Conservation (phyloP, 2,329 filamentous ascomycete genomes). For the Pezicula neosporulosa region DNA sequence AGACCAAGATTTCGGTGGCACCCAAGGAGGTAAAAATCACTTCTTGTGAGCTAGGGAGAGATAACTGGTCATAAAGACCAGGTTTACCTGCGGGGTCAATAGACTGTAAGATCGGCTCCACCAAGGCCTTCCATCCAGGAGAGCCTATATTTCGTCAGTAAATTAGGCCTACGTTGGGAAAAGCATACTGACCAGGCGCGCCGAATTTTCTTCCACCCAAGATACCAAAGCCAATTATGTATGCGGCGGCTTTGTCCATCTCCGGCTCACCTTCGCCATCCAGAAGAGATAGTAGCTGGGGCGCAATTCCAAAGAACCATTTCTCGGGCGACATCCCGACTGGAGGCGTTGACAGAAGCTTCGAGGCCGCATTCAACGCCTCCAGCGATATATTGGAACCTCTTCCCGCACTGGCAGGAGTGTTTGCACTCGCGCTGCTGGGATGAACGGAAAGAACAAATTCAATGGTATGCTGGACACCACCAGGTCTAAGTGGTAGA, state of each 20-base stretch:
- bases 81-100: conserved; percentile 41
- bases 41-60: not conserved
- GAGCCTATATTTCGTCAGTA: conserved; percentile 35
- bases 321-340: conserved; percentile 45
- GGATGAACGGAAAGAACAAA: conserved; percentile 70
- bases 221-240: conserved; percentile 64
- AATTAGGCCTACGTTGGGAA: conserved; percentile 2
- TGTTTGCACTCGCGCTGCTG: conserved; percentile 17
- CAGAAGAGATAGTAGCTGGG: conserved; percentile 58
- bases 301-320: conserved; percentile 59
- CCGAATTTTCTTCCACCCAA: conserved; percentile 61
- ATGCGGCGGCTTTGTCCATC: conserved; percentile 54
- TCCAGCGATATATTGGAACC: conserved; percentile 66
- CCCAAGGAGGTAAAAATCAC: conserved; percentile 7
- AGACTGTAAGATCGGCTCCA: conserved; percentile 50
- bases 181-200: conserved; percentile 49
- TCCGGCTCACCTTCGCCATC: conserved; percentile 58
- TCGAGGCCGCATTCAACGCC: conserved; percentile 60
- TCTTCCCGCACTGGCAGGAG: conserved; percentile 30
- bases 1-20: conserved; percentile 29
- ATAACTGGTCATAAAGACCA: not conserved
- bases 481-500: conserved; percentile 58
- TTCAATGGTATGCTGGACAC: conserved; percentile 65
- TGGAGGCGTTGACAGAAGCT: conserved; percentile 58
- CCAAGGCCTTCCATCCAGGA: conserved; percentile 61